phyloP scores from a whole-genome alignment of 73 alveolate genomes.

The Urostyla sp. region DNA sequence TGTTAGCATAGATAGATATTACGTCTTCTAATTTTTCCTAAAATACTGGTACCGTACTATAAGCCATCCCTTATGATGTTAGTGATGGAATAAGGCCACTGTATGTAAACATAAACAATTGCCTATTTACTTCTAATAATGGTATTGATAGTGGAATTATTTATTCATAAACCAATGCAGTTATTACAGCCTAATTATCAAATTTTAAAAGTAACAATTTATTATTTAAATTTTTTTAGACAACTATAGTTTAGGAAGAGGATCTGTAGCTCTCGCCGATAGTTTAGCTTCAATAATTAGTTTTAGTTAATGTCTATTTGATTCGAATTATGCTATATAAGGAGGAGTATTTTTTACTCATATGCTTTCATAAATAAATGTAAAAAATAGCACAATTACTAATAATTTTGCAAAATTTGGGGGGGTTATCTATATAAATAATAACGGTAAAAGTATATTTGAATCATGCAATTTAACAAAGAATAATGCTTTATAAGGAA shows the following conservation, averaged over 20 bases:
- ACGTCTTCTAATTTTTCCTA: too few relatives aligned
- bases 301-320: not conserved
- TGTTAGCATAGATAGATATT: too few relatives aligned
- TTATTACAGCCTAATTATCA: too few relatives aligned
- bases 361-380: not conserved
- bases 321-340: not conserved
- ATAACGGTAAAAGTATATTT: not conserved
- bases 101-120: too few relatives aligned
- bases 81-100: too few relatives aligned
- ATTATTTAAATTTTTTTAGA: too few relatives aligned
- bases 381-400: not conserved
- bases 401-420: constrained; percentile 1
- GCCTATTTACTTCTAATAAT: too few relatives aligned
- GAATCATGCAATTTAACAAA: not conserved
- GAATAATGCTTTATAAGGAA: not conserved
- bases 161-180: too few relatives aligned
- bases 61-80: too few relatives aligned
- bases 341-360: not conserved
- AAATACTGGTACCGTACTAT: too few relatives aligned
- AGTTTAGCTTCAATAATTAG: not conserved
- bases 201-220: too few relatives aligned
- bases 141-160: too few relatives aligned
- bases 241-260: constrained; percentile 7
- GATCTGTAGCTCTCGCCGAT: not conserved
- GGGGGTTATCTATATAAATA: not conserved